Conservation (phyloP, 1,284 basidiomycete genomes). For the Tilletia walkeri region DNA sequence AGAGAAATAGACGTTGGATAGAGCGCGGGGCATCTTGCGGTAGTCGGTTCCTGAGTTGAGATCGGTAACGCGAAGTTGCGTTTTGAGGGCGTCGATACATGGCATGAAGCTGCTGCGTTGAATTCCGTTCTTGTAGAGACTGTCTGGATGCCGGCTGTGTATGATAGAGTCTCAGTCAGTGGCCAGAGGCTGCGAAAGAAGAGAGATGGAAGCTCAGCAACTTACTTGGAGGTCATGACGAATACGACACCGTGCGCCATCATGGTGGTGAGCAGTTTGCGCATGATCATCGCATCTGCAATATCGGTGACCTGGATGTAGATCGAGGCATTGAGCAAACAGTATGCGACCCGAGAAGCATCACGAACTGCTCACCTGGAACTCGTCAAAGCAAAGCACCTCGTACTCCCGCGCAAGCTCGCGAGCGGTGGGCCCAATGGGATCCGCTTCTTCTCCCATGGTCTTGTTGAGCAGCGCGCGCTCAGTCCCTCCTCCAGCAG, state of each 20-base stretch:
- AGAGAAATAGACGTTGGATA: constrained; percentile 87
- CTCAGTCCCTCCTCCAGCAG: constrained; percentile 23
- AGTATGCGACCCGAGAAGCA: not conserved
- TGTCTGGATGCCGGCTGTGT: constrained; percentile 86
- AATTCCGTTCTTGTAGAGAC: constrained; percentile 98
- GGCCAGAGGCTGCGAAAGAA: constrained; percentile 36
- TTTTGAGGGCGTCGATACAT: constrained; percentile 88
- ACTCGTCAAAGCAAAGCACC: constrained; percentile 96
- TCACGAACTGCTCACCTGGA: constrained; percentile 67
- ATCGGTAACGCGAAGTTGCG: constrained; percentile 80
- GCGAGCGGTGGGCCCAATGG: constrained; percentile 81
- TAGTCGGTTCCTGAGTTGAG: constrained; percentile 88
- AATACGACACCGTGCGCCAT: constrained; percentile 86
- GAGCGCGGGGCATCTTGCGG: constrained; percentile 49
- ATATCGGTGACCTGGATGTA: constrained; percentile 84
- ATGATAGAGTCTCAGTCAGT: not conserved
- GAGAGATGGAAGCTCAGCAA: not conserved
- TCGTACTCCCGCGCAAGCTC: constrained; percentile 70
- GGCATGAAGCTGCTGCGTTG: constrained; percentile 95
- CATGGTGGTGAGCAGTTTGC: constrained; percentile 74
- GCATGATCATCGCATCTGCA: constrained; percentile 95
- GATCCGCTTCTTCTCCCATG: constrained; percentile 65
- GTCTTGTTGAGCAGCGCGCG: not conserved
- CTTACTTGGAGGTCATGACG: constrained; percentile 93
- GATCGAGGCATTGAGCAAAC: not conserved